Evolutionary conservation across 2,329 filamentous ascomycete species (phyloP), one percentile per base, ranked within the genome.

Genomic region (Arachnomyces sp.): DNA sequence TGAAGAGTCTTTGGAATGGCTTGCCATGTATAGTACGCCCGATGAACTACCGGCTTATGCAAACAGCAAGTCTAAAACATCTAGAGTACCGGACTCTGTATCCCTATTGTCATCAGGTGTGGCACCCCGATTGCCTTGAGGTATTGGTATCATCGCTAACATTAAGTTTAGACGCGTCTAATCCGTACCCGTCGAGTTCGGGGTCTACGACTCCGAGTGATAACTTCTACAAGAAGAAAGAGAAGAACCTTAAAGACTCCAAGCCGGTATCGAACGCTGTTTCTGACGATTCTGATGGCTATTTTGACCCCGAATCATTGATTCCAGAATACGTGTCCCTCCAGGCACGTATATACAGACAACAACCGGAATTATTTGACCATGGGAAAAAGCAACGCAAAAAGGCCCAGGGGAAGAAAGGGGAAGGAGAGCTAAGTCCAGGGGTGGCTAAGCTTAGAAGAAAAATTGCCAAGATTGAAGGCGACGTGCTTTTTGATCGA

Each of bases 1-100:
- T 28, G 82, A 93, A 45, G 89, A 94, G 62, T 80, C 84, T 17
- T 61, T 98, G 14, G 86, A 95, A 52, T 94, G 88, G 86, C 73
- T 96, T 39, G 85, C 87, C n/a, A 70, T 85, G 48, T 77, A 92
- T 56, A 85, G 82, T 51, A 66, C 73, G 11, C 66, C 72, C 46
- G 74, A 79, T 1, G 81, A 89, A 51, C 70, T 90, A 28, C 83
- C 83, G 4, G 72, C 78, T 34, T 93, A 92, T 58, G 79, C 83
- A 14, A 71, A 69, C 42, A 51, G 51, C 37, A 56, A 49, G 34
- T 36, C 49, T 14, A 53, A 55, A 13, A 43, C 45, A 12, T 28
- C 54, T 25, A 25, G 20, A 25, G 20, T 25, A 25, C 20, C 20
- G 9, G 20, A 25, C 20, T 25, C 20, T 5, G 20, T 25, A 5